A percentile compares a stretch with the other conserved stretches of the same genome.
Evolutionary conservation across 306 rosid genomes (phyloP).

Genomic region (Luffa aegyptiaca): DNA sequence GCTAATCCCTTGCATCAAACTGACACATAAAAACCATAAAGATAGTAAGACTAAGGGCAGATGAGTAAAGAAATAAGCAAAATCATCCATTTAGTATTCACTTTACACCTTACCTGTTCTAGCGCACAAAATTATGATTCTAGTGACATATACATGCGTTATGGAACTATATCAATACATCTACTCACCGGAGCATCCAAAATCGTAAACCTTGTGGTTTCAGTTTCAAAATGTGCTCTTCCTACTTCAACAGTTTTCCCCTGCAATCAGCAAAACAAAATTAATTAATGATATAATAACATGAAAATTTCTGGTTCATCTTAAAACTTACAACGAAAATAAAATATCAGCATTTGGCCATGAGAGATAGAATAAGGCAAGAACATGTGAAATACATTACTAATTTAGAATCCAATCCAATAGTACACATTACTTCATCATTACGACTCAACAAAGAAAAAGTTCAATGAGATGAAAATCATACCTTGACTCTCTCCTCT

Average conservation of each 20-base stretch:
- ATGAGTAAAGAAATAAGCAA: neutral
- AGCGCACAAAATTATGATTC: neutral
- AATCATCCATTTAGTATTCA: neutral
- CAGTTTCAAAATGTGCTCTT: conserved; percentile 95
- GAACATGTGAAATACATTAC: neutral
- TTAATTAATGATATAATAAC: neutral
- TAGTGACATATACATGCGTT: neutral
- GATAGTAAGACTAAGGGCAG: neutral
- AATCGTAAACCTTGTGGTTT: conserved; percentile 75
- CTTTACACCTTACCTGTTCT: neutral
- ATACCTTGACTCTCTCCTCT: conserved; percentile 90
- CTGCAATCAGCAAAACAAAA: conserved; percentile 27
- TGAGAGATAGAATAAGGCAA: neutral
- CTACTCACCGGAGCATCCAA: conserved; percentile 96
- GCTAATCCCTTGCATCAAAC: neutral
- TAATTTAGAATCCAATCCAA: neutral
- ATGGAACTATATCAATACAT: neutral
- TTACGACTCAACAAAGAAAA: neutral
- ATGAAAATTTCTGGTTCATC: neutral
- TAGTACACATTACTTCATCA: neutral
- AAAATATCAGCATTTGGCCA: neutral
- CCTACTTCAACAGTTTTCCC: conserved; percentile 99
- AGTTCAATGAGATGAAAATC: neutral
- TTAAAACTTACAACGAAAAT: neutral
- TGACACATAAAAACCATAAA: neutral